Conservation (phyloP, 495 filamentous ascomycete genomes). For the Hypoxylon intermedium region DNA sequence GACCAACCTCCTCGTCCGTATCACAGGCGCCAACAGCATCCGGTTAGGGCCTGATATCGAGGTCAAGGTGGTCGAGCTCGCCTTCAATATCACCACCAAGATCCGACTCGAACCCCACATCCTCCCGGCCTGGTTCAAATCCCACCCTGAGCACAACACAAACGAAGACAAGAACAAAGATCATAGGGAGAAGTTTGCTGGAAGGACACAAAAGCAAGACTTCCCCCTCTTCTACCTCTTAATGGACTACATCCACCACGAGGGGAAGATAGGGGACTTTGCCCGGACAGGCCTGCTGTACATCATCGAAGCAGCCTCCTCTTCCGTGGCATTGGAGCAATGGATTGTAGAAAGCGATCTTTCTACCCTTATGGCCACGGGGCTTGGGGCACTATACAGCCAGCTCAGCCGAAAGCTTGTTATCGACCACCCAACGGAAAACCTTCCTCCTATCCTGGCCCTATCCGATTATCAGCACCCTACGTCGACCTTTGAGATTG, state of each 20-base stretch:
- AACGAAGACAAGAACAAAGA: slow-evolving; percentile 55
- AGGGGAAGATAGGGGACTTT: slow-evolving; percentile 92
- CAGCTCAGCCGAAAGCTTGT: slow-evolving; percentile 83
- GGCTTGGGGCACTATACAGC: slow-evolving; percentile 93
- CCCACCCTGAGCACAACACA: slow-evolving; percentile 45
- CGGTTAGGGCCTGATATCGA: slow-evolving; percentile 74
- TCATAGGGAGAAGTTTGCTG: slow-evolving; percentile 73
- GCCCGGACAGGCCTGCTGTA: slow-evolving; percentile 95
- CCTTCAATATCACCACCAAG: slow-evolving; percentile 94
- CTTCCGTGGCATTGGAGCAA: slow-evolving; percentile 79
- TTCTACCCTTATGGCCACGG: slow-evolving; percentile 95
- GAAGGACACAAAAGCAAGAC: slow-evolving; percentile 86
- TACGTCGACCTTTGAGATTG: slow-evolving; percentile 67
- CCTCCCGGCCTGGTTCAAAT: slow-evolving; percentile 85
- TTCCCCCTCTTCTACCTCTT: slow-evolving; percentile 95
- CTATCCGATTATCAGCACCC: slow-evolving; percentile 82
- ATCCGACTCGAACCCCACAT: slow-evolving; percentile 87
- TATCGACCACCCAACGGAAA: slow-evolving; percentile 65
- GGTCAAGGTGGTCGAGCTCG: slow-evolving; percentile 82
- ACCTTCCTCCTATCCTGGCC: slow-evolving; percentile 80
- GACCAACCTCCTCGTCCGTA: slow-evolving; percentile 77
- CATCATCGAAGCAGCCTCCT: slow-evolving; percentile 90
- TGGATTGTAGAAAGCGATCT: slow-evolving; percentile 98
- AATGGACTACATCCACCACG: slow-evolving; percentile 94
- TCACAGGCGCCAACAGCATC: slow-evolving; percentile 67